Percentiles rank a stretch among this genome's conserved stretches.
Conservation (phyloP, 139 green algal genomes). For the Chlorella sp. region DNA sequence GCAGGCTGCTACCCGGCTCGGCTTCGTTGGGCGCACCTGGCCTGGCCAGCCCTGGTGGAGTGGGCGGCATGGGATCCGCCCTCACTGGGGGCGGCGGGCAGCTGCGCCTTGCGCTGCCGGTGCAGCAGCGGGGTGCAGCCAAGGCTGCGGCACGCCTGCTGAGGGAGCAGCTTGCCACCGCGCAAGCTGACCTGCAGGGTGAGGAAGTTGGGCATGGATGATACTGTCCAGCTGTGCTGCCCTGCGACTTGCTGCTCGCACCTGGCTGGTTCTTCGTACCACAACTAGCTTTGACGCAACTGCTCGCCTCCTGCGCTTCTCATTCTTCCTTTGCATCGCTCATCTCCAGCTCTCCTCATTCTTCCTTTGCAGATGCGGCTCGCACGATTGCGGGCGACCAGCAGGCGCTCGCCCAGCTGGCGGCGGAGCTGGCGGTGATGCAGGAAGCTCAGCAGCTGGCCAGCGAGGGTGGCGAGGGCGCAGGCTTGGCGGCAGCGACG, state of each 20-base stretch:
- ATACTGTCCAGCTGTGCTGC: neutral
- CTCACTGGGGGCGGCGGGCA: neutral
- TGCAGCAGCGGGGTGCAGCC: conserved; percentile 63
- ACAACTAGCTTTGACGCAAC: neutral
- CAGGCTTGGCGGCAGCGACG: neutral
- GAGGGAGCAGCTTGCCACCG: conserved; percentile 32
- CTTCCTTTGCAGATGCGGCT: conserved; percentile 19
- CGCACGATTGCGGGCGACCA: conserved; percentile 22
- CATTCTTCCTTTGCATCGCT: neutral
- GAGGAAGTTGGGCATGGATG: neutral
- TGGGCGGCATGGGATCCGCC: neutral
- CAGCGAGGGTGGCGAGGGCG: neutral
- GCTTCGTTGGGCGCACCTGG: too few relatives aligned
- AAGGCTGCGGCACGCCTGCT: conserved; percentile 37
- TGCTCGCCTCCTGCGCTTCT: neutral
- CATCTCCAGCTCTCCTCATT: neutral
- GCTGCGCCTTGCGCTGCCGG: conserved; percentile 60
- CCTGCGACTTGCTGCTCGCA: too few relatives aligned
- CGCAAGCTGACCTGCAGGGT: conserved; percentile 21
- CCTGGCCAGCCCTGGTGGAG: neutral
- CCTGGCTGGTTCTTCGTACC: neutral
- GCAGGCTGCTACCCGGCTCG: neutral
- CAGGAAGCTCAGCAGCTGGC: conserved; percentile 5
- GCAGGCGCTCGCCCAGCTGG: conserved; percentile 30
- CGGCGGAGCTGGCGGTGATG: conserved; percentile 5